A percentile compares a stretch with the other conserved stretches of the same genome.
These are phyloP conservation scores for Tolypocladium nubicola DNA, from an alignment of 2,329 filamentous ascomycete genomes.

Conservation along the genomic window DNA sequence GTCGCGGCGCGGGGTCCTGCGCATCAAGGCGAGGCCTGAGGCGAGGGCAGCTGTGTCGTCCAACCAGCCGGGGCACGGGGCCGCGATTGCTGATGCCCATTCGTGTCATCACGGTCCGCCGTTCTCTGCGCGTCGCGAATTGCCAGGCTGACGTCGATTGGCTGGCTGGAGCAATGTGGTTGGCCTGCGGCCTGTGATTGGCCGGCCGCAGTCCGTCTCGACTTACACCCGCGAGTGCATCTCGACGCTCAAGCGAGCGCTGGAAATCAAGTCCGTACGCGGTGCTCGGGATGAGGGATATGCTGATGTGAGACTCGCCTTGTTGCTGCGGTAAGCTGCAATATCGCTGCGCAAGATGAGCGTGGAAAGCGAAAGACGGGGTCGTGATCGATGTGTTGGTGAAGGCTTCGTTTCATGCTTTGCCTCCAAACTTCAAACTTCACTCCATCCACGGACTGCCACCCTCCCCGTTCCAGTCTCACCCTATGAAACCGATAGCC, in stretches of 20 bases:
- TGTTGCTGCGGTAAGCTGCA: background rate
- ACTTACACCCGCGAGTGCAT: background rate
- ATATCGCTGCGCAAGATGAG: background rate
- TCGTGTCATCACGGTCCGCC: background rate
- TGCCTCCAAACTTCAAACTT: background rate
- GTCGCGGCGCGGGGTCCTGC: background rate
- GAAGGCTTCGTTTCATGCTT: background rate
- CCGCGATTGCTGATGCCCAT: background rate
- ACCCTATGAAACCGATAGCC: background rate
- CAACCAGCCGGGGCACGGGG: background rate
- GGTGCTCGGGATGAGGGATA: background rate
- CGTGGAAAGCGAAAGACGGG: background rate
- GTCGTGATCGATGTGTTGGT: background rate
- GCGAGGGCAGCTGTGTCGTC: background rate
- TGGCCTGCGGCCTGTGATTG: slow-evolving; percentile 3
- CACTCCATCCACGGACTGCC: background rate
- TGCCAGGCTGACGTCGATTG: slow-evolving; percentile 2
- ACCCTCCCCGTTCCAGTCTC: background rate
- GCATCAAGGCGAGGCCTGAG: background rate
- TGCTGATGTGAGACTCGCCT: too few species aligned
- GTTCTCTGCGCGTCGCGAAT: background rate
- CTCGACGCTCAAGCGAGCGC: background rate
- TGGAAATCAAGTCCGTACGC: background rate
- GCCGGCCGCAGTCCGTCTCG: background rate
- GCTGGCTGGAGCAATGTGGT: slow-evolving; percentile 5